A percentile compares a stretch with the other conserved stretches of the same genome.
Conservation (phyloP, 176 grass and related monocot genomes). For the Chloris gayana region DNA sequence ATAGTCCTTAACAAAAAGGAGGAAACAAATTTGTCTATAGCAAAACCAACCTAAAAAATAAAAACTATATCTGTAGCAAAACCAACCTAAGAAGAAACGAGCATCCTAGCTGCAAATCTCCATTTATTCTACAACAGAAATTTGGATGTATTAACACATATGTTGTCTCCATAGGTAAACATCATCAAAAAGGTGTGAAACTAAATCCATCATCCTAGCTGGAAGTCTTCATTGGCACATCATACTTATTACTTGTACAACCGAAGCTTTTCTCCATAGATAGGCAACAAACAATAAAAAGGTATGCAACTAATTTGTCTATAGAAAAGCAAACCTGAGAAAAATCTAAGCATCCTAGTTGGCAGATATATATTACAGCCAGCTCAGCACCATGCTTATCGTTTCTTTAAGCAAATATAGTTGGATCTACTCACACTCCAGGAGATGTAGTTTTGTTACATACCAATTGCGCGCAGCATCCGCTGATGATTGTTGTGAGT, state of each 20-base stretch:
- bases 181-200: slow-evolving; percentile 3
- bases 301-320: not conserved
- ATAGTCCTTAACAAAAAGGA: not conserved
- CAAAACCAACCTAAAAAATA: slow-evolving; percentile 2
- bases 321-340: not conserved
- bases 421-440: not conserved
- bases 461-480: too few species aligned
- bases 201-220: not conserved
- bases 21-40: slow-evolving; percentile 9
- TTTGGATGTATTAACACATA: slow-evolving; percentile 5
- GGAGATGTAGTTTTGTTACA: too few species aligned
- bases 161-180: not conserved
- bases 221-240: not conserved
- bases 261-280: too few species aligned
- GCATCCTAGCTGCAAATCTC: not conserved
- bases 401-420: not conserved
- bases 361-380: not conserved
- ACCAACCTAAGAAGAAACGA: not conserved
- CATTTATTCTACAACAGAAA: slow-evolving; percentile 15
- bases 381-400: not conserved
- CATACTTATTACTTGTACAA: not conserved
- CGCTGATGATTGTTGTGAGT: too few species aligned
- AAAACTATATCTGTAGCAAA: not conserved
- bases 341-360: slow-evolving; percentile 10
- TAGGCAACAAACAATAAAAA: slow-evolving; percentile 18